Evolutionary conservation across 1,284 basidiomycete genomes (phyloP).

Genomic region (Blastosporella zonata): DNA sequence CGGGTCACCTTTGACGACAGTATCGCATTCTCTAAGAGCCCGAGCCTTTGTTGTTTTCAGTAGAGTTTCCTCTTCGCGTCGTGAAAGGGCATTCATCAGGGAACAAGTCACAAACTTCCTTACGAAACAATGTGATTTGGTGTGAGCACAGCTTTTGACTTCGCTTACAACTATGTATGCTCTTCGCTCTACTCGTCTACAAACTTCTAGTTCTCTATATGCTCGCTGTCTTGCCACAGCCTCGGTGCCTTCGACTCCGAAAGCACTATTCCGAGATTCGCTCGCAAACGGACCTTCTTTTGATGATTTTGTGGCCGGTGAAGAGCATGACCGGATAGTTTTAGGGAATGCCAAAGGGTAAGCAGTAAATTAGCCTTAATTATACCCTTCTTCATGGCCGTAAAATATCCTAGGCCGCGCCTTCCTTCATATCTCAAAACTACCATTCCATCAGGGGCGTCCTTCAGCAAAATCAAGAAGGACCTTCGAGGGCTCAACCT

Average conservation of each 20-base stretch:
- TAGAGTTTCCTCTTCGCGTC: slow-evolving; percentile 85
- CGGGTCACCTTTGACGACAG: slow-evolving; percentile 66
- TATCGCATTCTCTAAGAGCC: slow-evolving; percentile 78
- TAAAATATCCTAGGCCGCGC: slow-evolving; percentile 59
- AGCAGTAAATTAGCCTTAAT: slow-evolving; percentile 23
- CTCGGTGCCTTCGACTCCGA: slow-evolving; percentile 38
- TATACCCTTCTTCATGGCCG: slow-evolving; percentile 5
- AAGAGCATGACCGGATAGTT: slow-evolving; percentile 62
- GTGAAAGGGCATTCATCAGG: slow-evolving; percentile 79
- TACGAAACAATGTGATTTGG: too few species aligned
- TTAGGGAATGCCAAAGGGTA: slow-evolving; percentile 80
- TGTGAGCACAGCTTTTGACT: too few species aligned
- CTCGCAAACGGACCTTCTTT: slow-evolving; percentile 76
- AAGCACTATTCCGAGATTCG: slow-evolving; percentile 49
- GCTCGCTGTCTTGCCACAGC: slow-evolving; percentile 51
- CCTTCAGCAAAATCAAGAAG: slow-evolving; percentile 92
- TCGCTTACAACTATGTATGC: slow-evolving; percentile 6
- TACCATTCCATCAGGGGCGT: slow-evolving; percentile 85
- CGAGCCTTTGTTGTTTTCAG: slow-evolving; percentile 78
- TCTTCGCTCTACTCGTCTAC: slow-evolving; percentile 13
- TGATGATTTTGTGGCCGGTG: slow-evolving; percentile 81
- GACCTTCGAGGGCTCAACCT: slow-evolving; percentile 90
- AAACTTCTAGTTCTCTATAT: background rate
- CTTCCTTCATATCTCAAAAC: slow-evolving; percentile 94
- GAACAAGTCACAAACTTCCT: background rate